Evolutionary conservation across 148 eudicot genomes (phyloP).

Genomic region (Vaccinium darrowii): DNA sequence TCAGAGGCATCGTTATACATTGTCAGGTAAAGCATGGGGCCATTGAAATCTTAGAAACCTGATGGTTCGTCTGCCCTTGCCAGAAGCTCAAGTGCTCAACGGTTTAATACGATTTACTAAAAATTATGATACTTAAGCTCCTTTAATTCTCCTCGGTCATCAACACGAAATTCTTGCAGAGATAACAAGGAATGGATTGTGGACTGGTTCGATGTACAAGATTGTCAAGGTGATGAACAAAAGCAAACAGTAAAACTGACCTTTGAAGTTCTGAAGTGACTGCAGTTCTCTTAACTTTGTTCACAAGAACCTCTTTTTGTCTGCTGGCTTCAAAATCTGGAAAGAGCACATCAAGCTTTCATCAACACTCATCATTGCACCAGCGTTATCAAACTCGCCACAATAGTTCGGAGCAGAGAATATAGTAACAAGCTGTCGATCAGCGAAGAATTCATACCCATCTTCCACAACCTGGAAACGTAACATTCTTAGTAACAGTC

Average conservation of each 20-base stretch:
- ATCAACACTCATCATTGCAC: slow-evolving; percentile 81
- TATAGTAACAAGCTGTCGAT: slow-evolving; percentile 68
- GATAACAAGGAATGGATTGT: background rate
- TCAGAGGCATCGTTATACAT: background rate
- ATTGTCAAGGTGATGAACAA: background rate
- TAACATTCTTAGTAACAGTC: slow-evolving; percentile 17
- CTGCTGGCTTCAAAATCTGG: slow-evolving; percentile 69
- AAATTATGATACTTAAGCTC: background rate
- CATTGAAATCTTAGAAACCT: background rate
- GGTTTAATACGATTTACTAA: background rate
- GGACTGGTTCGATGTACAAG: background rate
- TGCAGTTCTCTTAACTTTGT: slow-evolving; percentile 18
- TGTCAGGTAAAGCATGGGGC: background rate
- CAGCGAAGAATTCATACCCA: slow-evolving; percentile 77
- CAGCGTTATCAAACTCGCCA: slow-evolving; percentile 77
- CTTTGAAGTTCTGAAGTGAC: slow-evolving; percentile 18
- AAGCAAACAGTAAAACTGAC: slow-evolving; percentile 15
- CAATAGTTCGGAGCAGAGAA: slow-evolving; percentile 77
- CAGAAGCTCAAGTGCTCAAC: no score
- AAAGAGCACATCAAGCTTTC: slow-evolving; percentile 78
- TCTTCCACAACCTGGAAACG: slow-evolving; percentile 64
- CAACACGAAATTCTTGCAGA: background rate
- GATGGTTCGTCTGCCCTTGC: background rate
- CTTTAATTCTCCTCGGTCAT: background rate
- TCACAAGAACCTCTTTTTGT: slow-evolving; percentile 54